Base-by-base conservation (phyloP, 208 protist genomes). In the Trypanosoma congolense region DNA sequence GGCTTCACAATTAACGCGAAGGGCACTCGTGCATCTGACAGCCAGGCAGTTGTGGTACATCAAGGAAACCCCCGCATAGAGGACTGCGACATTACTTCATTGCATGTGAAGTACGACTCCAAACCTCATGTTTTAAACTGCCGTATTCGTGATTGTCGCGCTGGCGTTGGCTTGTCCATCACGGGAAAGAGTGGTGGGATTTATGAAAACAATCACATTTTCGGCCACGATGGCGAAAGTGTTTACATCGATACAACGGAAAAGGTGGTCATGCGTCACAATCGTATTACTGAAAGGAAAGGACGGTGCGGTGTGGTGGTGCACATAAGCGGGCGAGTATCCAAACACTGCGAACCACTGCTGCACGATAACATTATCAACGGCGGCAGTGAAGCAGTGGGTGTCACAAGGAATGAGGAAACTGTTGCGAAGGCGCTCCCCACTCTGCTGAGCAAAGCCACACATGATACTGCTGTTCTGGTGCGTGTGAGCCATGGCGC, bases 281-380 rank as follows among this genome's bases (percentile, higher is more conserved):
- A 80, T 46, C 40, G 62, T 30, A 68, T 80, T 24, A 44, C 61
- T 26, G 66, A 75, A 56, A 73, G 56, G 44, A 28, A 43, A 28
- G 68, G 48, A 16, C 12, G 45, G 12, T 50, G 46, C 25, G 56
- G 53, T 29, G 25, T 56, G 3, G 61, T 60, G 4, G 62, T 69
- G 2, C 40, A 68, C n/a, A 68, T 73, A 16, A 73, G 73, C 48
- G 61, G 60, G 14, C 46, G 62, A 18, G 42, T 61, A 8, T 18
- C 48, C 26, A 12, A 36, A 18, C 5, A 2, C 0, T 63, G 63
- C 35, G 45, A 67, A 21, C 46, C 60, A 8, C 21, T 69, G 16
- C 61, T 80, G 51, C 60, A 36, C 36, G 73, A 80, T 26, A 80
- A 80, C 44, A 73, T 80, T 38, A 61, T 80, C 44, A 52, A 43